Conservation (phyloP, 345 rosid genomes). For the Syzygium grande region DNA sequence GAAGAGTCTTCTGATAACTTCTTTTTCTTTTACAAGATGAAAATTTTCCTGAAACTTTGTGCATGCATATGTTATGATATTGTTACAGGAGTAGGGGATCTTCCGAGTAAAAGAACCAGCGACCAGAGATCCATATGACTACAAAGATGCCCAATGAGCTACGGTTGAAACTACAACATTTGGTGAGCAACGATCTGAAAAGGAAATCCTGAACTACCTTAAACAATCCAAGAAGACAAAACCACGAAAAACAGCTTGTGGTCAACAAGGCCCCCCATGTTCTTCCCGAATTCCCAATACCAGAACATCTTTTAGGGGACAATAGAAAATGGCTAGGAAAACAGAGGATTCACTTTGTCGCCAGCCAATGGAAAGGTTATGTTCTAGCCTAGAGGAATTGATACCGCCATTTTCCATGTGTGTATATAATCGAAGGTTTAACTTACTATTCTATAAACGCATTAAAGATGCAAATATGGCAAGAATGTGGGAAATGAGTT, state of each 20-base stretch:
- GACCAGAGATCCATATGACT: background rate
- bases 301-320: background rate
- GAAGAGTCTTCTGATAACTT: background rate
- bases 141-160: background rate
- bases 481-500: too few species aligned
- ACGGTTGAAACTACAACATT: background rate
- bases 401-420: background rate
- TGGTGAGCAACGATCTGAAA: background rate
- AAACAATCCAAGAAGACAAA: background rate
- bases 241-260: background rate
- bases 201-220: background rate
- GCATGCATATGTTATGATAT: background rate
- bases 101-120: background rate
- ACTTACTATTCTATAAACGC: too few species aligned
- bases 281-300: background rate
- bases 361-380: background rate
- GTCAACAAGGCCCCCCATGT: background rate
- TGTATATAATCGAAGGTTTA: background rate
- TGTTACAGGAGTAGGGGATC: too few species aligned
- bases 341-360: background rate
- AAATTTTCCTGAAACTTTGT: background rate
- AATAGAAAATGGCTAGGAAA: background rate
- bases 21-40: background rate
- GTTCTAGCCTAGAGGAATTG: background rate
- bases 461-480: too few species aligned